These are phyloP conservation scores for Epichloe amarillans DNA, from an alignment of 2,329 filamentous ascomycete species.

Conservation along the genomic window DNA sequence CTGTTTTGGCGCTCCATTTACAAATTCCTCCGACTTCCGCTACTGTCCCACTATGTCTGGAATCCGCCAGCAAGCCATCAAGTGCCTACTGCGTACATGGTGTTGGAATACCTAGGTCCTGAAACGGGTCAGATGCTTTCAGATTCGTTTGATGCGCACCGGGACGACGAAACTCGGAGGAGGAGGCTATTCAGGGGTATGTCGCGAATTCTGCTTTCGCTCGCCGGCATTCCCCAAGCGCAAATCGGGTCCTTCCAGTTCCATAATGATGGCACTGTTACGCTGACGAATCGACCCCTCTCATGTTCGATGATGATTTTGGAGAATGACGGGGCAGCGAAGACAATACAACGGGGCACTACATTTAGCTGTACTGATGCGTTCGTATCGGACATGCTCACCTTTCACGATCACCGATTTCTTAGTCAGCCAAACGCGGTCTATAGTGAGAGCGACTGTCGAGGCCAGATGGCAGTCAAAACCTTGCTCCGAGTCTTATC, in stretches of 20 bases:
- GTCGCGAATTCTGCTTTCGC: too few species aligned
- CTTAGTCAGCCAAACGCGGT: slow-evolving; percentile 14
- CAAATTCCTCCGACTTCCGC: too few species aligned
- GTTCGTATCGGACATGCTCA: slow-evolving; percentile 13
- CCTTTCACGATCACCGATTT: slow-evolving; percentile 13
- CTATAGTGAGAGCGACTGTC: slow-evolving; percentile 5
- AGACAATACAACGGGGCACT: slow-evolving; percentile 15
- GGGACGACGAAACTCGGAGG: slow-evolving; percentile 4
- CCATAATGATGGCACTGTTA: slow-evolving; percentile 15
- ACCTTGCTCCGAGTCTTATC: slow-evolving; percentile 12
- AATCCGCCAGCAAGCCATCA: too few species aligned
- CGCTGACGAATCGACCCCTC: slow-evolving; percentile 20
- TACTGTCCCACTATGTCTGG: too few species aligned
- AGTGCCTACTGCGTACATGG: slow-evolving; percentile 11
- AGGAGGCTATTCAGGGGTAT: not conserved
- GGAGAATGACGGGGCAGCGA: slow-evolving; percentile 20
- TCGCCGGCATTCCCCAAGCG: not conserved
- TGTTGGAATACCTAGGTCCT: slow-evolving; percentile 15
- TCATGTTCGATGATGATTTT: slow-evolving; percentile 14
- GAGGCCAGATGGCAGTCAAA: slow-evolving; percentile 14
- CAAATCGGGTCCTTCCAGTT: not conserved
- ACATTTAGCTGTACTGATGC: slow-evolving; percentile 19
- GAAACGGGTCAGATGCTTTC: slow-evolving; percentile 16
- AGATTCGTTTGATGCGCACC: slow-evolving; percentile 12
- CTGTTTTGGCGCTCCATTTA: too few species aligned